phyloP scores from a whole-genome alignment of 192 early-diverging fungal species.

The Nowakowskiella sp. region DNA sequence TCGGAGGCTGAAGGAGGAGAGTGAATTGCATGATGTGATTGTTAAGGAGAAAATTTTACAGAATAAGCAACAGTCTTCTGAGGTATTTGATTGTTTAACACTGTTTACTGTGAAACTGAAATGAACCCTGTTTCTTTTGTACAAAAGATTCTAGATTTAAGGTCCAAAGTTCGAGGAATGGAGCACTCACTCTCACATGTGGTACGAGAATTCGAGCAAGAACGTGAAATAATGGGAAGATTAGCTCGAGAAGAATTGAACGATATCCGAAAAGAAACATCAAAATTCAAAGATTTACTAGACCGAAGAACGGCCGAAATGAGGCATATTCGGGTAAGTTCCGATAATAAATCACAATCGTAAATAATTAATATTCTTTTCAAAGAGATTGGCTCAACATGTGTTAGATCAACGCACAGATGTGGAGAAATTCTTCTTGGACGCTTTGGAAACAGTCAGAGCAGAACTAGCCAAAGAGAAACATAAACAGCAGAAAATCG shows the following conservation, averaged over 20 bases:
- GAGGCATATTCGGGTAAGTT: conserved; percentile 47
- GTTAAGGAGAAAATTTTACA: conserved; percentile 57
- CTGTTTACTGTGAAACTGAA: conserved; percentile 4
- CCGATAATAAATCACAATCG: conserved; percentile 1
- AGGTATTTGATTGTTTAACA: conserved; percentile 22
- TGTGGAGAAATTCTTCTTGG: conserved; percentile 56
- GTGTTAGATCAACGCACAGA: conserved; percentile 54
- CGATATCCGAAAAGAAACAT: conserved; percentile 35
- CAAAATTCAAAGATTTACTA: conserved; percentile 27
- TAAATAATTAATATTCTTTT: conserved; percentile 12
- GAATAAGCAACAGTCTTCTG: conserved; percentile 39
- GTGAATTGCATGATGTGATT: conserved; percentile 53
- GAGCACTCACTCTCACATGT: conserved; percentile 53
- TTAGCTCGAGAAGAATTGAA: conserved; percentile 44
- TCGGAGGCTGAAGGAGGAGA: conserved; percentile 43
- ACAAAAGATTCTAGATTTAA: conserved; percentile 42
- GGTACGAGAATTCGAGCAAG: conserved; percentile 53
- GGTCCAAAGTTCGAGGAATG: conserved; percentile 46
- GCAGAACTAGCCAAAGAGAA: conserved; percentile 26
- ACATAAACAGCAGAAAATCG: conserved; percentile 18
- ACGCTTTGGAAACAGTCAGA: conserved; percentile 45
- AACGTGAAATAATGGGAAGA: conserved; percentile 42
- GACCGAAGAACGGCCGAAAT: conserved; percentile 41
- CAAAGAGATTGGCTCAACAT: conserved; percentile 50
- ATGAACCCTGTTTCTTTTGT: neutral